Conservation (phyloP, 805 yeast species). For the Lachancea dasiensis region DNA sequence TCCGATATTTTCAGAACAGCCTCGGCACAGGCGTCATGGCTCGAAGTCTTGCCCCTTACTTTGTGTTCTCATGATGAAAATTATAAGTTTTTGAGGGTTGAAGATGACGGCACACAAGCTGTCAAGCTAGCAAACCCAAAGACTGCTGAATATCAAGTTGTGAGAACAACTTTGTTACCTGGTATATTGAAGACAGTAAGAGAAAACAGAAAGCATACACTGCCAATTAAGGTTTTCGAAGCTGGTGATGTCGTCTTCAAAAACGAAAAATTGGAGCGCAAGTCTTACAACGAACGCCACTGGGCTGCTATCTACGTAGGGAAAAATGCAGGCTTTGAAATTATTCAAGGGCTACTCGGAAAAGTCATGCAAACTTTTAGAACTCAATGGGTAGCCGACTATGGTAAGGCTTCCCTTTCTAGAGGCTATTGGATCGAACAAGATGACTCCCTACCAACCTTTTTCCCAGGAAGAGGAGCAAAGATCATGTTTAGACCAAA, state of each 20-base stretch:
- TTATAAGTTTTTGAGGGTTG: conserved; percentile 72
- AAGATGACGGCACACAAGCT: conserved; percentile 70
- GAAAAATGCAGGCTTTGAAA: conserved; percentile 91
- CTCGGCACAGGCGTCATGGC: conserved; percentile 91
- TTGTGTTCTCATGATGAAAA: conserved; percentile 96
- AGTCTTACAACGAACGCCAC: conserved; percentile 85
- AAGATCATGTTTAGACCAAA: conserved; percentile 65
- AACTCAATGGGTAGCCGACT: conserved; percentile 68
- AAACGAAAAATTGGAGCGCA: conserved; percentile 73
- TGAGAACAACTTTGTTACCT: conserved; percentile 88
- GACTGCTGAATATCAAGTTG: conserved; percentile 95
- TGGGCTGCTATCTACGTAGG: conserved; percentile 95
- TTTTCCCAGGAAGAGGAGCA: conserved; percentile 98
- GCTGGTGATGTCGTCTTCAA: conserved; percentile 91
- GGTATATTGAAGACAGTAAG: conserved; percentile 92
- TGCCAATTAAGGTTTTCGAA: conserved; percentile 94
- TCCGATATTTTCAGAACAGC: conserved; percentile 87
- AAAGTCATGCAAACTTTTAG: conserved; percentile 95
- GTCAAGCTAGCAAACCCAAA: conserved; percentile 94
- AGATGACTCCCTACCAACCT: conserved; percentile 59
- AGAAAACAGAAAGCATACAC: conserved; percentile 91
- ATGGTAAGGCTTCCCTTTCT: conserved; percentile 38
- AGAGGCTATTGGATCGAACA: conserved; percentile 88
- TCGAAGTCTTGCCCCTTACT: conserved; percentile 92
- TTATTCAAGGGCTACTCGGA: conserved; percentile 89